Conservation (phyloP, 2,329 filamentous ascomycete genomes). For the Talaromyces sp. region DNA sequence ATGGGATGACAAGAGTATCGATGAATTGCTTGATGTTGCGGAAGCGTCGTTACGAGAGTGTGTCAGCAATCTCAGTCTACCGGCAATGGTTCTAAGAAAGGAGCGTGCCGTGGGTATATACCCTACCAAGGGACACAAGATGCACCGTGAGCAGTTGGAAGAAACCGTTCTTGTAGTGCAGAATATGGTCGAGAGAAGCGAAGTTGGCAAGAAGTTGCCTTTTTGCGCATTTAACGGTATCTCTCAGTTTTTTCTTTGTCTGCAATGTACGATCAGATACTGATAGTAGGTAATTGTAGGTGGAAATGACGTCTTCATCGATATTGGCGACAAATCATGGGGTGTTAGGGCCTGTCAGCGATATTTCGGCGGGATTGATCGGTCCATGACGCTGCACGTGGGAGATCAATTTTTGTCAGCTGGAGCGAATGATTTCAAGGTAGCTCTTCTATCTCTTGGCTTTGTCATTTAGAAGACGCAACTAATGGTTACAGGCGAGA, state of each 20-base stretch:
- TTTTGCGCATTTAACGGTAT: conserved; percentile 93
- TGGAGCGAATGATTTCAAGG: conserved; percentile 96
- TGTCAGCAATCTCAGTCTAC: conserved; percentile 71
- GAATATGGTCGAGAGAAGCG: conserved; percentile 80
- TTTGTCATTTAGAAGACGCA: no score
- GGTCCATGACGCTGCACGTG: conserved; percentile 82
- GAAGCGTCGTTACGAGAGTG: conserved; percentile 81
- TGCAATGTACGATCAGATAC: background rate
- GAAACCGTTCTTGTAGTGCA: conserved; percentile 94
- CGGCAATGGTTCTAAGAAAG: conserved; percentile 79
- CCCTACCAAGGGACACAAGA: conserved; percentile 61
- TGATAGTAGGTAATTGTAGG: conserved; percentile 39
- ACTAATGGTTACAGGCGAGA: conserved; percentile 53
- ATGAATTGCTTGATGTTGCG: conserved; percentile 78
- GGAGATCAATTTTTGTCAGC: conserved; percentile 95
- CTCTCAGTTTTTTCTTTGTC: background rate
- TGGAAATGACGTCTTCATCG: conserved; percentile 95
- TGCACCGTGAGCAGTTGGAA: conserved; percentile 84
- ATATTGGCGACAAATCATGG: conserved; percentile 97
- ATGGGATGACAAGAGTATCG: conserved; percentile 64
- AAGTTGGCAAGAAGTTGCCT: conserved; percentile 66
- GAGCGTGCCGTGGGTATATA: conserved; percentile 80
- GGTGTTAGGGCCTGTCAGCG: conserved; percentile 89
- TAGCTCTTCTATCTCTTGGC: conserved; percentile 21
- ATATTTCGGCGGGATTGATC: conserved; percentile 75